Base-by-base conservation (phyloP, 768 basidiomycete genomes). In the Basidioascus undulatus region DNA sequence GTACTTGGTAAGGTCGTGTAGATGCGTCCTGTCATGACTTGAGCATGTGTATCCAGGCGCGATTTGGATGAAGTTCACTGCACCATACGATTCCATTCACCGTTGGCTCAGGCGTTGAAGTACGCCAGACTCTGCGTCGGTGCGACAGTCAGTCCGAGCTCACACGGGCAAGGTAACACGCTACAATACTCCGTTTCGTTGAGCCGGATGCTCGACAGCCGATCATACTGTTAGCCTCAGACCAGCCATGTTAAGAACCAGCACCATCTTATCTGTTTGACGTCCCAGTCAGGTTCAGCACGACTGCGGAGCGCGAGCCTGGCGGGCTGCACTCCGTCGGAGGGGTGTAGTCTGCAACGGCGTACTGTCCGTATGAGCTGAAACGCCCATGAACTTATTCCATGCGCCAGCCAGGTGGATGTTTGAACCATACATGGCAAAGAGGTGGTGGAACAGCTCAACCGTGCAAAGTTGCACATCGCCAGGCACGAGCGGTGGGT, bases 21-120 rank as follows among this genome's bases (percentile, higher is more conserved):
- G 55, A 41, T 66, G 72, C 1, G 76, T 77, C 77, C 76, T 80
- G 37, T 71, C 44, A 80, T 78, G 10, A 77, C 78, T 36, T 68
- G 63, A 3, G 67, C 63, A 12, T 47, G 49, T n/a, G n/a, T n/a
- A n/a, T n/a, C n/a, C n/a, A n/a, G n/a, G n/a, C n/a, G n/a, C n/a
- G n/a, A n/a, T n/a, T n/a, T n/a, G n/a, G n/a, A n/a, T n/a, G n/a
- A n/a, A n/a, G n/a, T n/a, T n/a, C n/a, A n/a, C n/a, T n/a, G n/a
- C n/a, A n/a, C n/a, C n/a, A n/a, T n/a, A n/a, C n/a, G n/a, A n/a
- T n/a, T n/a, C n/a, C n/a, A n/a, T n/a, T n/a, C n/a, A n/a, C n/a
- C 1, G 70, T 73, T 0, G 78, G 78, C 55, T 81, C 78, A 0
- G 77, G 72, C 15, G 78, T 81, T 0, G 76, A 78, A 16, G 74